A percentile compares a stretch with the other conserved stretches of the same genome.
phyloP scores from a whole-genome alignment of 2,329 filamentous ascomycete genomes.

The Colletotrichum sidae region DNA sequence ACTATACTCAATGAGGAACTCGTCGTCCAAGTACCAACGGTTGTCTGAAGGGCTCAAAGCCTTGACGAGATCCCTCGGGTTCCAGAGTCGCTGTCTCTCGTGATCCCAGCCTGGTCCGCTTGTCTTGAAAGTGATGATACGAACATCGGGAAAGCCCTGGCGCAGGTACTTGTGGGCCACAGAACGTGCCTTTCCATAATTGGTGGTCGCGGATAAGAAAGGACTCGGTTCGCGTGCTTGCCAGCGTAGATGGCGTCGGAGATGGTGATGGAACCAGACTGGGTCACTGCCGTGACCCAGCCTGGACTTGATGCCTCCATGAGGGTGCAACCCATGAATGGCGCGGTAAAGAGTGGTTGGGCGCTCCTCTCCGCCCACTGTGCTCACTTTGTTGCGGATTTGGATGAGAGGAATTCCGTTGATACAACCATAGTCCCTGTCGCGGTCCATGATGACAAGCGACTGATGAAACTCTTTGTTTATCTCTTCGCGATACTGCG shows the following conservation, averaged over 20 bases:
- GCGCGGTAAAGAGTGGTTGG: background rate
- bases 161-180: background rate
- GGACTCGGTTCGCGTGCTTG: background rate
- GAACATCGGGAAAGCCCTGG: background rate
- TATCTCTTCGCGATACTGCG: too few species aligned
- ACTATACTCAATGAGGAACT: slow-evolving; percentile 9
- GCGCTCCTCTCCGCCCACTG: background rate
- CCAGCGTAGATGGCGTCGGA: slow-evolving; percentile 3
- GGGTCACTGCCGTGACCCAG: background rate
- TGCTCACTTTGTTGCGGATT: background rate
- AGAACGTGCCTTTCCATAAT: background rate
- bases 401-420: slow-evolving; percentile 3
- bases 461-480: too few species aligned
- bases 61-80: background rate
- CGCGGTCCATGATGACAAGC: too few species aligned
- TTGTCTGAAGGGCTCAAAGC: background rate
- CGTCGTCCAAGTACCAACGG: background rate
- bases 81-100: slow-evolving; percentile 2
- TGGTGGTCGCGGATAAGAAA: slow-evolving; percentile 1
- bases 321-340: background rate
- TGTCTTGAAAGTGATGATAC: background rate
- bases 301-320: background rate
- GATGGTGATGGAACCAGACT: slow-evolving; percentile 8
- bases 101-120: slow-evolving; percentile 5
- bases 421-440: background rate